Conservation (phyloP, 2,329 filamentous ascomycete genomes). For the Talaromyces piceae region DNA sequence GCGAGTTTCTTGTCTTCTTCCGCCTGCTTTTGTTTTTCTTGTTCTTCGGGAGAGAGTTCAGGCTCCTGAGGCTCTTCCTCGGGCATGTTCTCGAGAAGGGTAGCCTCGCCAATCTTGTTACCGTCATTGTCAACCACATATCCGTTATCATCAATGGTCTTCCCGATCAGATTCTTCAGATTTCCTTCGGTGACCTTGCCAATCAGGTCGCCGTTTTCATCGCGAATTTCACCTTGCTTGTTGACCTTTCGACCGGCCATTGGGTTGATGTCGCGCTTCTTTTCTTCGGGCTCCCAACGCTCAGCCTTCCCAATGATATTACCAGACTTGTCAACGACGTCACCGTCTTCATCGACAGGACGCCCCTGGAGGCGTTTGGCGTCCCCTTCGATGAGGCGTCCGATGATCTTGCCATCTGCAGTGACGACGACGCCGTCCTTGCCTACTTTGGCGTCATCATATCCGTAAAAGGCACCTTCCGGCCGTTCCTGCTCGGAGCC, state of each 20-base stretch:
- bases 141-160: conserved; percentile 42
- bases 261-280: conserved; percentile 49
- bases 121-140: conserved; percentile 52
- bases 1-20: conserved; percentile 69
- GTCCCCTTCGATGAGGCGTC: conserved; percentile 58
- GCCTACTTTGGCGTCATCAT: conserved; percentile 48
- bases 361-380: conserved; percentile 57
- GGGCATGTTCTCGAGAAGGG: conserved; percentile 36
- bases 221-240: conserved; percentile 43
- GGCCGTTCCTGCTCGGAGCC: conserved; percentile 42
- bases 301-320: conserved; percentile 62
- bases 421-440: conserved; percentile 52
- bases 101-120: conserved; percentile 58
- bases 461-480: conserved; percentile 55
- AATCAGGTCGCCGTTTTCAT: conserved; percentile 40
- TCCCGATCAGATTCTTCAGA: conserved; percentile 34
- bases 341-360: conserved; percentile 60
- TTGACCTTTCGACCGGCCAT: conserved; percentile 51
- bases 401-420: conserved; percentile 48
- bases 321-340: conserved; percentile 60
- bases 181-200: conserved; percentile 40
- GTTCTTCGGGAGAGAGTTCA: conserved; percentile 35
- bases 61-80: conserved; percentile 32
- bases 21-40: conserved; percentile 52
- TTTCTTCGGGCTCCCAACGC: conserved; percentile 57